A percentile compares a stretch with the other conserved stretches of the same genome.
Conservation (phyloP, 352 stramenopile genomes). For the Pythium volutum region DNA sequence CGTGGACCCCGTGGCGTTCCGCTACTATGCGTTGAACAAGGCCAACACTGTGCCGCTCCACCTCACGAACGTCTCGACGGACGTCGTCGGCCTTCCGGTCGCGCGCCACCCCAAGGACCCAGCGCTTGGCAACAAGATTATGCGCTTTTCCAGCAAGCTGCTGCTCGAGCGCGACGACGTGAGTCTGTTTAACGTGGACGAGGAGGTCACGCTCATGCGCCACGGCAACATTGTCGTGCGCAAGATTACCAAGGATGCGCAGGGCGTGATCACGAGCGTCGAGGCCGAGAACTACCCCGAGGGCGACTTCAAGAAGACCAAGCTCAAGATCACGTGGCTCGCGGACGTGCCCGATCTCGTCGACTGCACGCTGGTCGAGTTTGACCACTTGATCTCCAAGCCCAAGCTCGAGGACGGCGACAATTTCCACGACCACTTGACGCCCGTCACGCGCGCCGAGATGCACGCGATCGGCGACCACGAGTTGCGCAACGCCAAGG, state of each 20-base stretch:
- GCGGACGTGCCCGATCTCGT: conserved; percentile 88
- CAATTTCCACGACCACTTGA: conserved; percentile 97
- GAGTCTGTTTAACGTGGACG: conserved; percentile 90
- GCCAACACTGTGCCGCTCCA: conserved; percentile 83
- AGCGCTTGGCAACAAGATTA: conserved; percentile 79
- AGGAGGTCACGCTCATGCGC: conserved; percentile 97
- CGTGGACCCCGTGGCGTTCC: conserved; percentile 92
- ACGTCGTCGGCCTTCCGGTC: conserved; percentile 62
- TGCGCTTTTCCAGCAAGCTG: conserved; percentile 87
- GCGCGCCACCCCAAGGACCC: conserved; percentile 81
- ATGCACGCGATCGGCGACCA: conserved; percentile 94
- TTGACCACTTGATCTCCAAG: conserved; percentile 99
- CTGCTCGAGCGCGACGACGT: conserved; percentile 96
- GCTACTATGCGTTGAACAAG: conserved; percentile 97
- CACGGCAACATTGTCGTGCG: conserved; percentile 93
- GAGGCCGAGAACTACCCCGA: conserved; percentile 76
- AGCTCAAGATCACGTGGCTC: conserved; percentile 97
- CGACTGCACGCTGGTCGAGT: conserved; percentile 93
- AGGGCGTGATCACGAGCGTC: conserved; percentile 53
- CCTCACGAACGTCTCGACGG: conserved; percentile 75
- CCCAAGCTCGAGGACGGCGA: conserved; percentile 98
- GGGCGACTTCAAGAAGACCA: conserved; percentile 94
- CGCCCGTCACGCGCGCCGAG: conserved; percentile 93
- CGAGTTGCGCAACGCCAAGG: conserved; percentile 92
- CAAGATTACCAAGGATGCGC: conserved; percentile 59